Percentiles rank a stretch among this genome's conserved stretches.
Evolutionary conservation across 768 basidiomycete genomes (phyloP).

Genomic region (Heimioporus sp.): DNA sequence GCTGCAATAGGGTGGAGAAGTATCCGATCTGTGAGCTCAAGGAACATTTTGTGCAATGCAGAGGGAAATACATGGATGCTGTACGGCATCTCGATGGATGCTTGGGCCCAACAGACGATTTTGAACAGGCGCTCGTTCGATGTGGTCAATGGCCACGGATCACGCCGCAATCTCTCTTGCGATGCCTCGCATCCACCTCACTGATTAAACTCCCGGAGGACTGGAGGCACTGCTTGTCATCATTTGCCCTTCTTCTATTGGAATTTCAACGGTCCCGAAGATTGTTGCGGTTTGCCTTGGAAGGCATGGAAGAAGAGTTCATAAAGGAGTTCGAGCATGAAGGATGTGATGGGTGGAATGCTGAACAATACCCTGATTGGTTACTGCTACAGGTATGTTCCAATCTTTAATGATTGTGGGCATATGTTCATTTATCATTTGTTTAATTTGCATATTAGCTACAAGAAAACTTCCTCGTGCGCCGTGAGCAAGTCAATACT

Average conservation of each 20-base stretch:
- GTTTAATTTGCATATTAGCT: neutral
- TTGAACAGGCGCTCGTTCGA: neutral
- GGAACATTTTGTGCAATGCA: neutral
- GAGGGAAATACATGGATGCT: neutral
- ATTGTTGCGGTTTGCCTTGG: slow-evolving; percentile 5
- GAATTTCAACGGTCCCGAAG: slow-evolving; percentile 32
- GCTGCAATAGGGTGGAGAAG: neutral
- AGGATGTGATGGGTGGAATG: slow-evolving; percentile 18
- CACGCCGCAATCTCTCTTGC: neutral
- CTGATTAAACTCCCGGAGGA: neutral
- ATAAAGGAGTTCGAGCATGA: slow-evolving; percentile 21
- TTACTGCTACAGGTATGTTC: slow-evolving; percentile 39
- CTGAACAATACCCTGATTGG: slow-evolving; percentile 36
- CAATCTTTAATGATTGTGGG: neutral
- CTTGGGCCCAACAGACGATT: neutral
- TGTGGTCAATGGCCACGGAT: neutral
- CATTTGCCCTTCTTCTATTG: neutral
- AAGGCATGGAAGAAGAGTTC: slow-evolving; percentile 21
- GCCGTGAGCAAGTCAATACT: slow-evolving; percentile 22
- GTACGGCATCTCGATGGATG: neutral
- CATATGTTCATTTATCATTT: neutral
- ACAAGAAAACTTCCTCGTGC: slow-evolving; percentile 28
- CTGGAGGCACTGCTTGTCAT: neutral
- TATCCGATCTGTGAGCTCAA: neutral
- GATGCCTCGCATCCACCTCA: neutral